Evolutionary conservation across 768 basidiomycete species (phyloP).

Genomic region (Antrodiella citrinella): DNA sequence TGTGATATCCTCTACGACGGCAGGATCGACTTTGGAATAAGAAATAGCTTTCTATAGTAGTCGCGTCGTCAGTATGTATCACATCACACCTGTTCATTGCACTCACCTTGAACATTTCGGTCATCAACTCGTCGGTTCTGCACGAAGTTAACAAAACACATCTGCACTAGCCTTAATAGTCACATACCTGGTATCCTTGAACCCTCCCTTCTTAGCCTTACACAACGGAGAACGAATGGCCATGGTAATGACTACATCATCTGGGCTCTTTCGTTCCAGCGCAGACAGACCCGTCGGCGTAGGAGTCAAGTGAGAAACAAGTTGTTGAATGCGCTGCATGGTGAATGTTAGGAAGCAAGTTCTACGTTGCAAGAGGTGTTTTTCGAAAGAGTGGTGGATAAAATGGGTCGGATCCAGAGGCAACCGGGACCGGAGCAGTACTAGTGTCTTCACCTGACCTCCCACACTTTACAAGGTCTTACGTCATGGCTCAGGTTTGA

Average conservation of each 20-base stretch:
- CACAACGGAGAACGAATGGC: slow-evolving; percentile 72
- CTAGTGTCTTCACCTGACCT: too few relatives aligned
- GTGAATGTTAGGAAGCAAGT: too few relatives aligned
- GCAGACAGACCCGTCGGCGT: slow-evolving; percentile 38
- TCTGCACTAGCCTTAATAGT: too few relatives aligned
- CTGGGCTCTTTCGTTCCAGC: slow-evolving; percentile 50
- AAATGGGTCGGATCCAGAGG: background rate
- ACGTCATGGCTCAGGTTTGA: too few relatives aligned
- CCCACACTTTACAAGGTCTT: too few relatives aligned
- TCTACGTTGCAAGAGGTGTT: background rate
- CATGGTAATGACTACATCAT: slow-evolving; percentile 80
- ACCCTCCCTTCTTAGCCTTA: slow-evolving; percentile 69
- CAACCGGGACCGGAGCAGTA: background rate
- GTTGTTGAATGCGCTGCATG: slow-evolving; percentile 59
- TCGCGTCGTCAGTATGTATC: slow-evolving; percentile 3
- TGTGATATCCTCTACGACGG: slow-evolving; percentile 65
- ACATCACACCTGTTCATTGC: background rate
- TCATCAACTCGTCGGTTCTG: slow-evolving; percentile 73
- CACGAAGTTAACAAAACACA: background rate
- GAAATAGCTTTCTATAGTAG: slow-evolving; percentile 46
- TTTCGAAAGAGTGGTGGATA: background rate
- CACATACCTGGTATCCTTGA: slow-evolving; percentile 59
- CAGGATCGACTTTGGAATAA: slow-evolving; percentile 53
- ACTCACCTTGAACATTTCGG: slow-evolving; percentile 70
- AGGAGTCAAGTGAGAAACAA: slow-evolving; percentile 48